phyloP scores from a whole-genome alignment of 805 yeast species.

The Sugiyamaella chiloensis region DNA sequence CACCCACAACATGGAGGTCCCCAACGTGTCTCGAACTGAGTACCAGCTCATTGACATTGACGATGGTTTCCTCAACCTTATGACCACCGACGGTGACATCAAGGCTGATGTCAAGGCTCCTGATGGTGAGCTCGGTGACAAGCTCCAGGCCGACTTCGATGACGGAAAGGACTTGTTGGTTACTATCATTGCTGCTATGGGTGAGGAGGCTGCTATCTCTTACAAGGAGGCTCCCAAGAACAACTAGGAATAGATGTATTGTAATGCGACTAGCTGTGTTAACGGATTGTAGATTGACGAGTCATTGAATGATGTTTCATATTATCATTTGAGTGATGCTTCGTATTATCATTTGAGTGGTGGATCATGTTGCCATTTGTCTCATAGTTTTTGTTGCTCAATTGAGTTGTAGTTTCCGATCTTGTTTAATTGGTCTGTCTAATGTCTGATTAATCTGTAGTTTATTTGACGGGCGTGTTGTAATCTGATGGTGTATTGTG shows the following conservation, averaged over 20 bases:
- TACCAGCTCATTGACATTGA: conserved; percentile 95
- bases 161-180: conserved; percentile 97
- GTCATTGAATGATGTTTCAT: background rate
- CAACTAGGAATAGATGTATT: conserved; percentile 15
- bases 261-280: too few relatives aligned
- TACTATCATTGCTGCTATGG: conserved; percentile 97
- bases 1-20: conserved; percentile 99
- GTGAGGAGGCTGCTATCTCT: conserved; percentile 98
- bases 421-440: too few relatives aligned
- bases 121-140: conserved; percentile 96
- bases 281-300: too few relatives aligned
- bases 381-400: too few relatives aligned
- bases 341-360: too few relatives aligned
- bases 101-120: conserved; percentile 99
- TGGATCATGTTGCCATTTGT: too few relatives aligned
- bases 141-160: conserved; percentile 87
- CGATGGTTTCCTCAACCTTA: conserved; percentile 94
- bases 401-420: too few relatives aligned
- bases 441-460: too few relatives aligned
- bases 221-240: conserved; percentile 96
- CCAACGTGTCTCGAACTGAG: conserved; percentile 94
- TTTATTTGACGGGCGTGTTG: too few relatives aligned
- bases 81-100: conserved; percentile 97
- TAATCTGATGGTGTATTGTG: too few relatives aligned
- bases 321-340: too few relatives aligned